Conservation (phyloP, 179 eudicot genomes). For the Beta macrorhiza region DNA sequence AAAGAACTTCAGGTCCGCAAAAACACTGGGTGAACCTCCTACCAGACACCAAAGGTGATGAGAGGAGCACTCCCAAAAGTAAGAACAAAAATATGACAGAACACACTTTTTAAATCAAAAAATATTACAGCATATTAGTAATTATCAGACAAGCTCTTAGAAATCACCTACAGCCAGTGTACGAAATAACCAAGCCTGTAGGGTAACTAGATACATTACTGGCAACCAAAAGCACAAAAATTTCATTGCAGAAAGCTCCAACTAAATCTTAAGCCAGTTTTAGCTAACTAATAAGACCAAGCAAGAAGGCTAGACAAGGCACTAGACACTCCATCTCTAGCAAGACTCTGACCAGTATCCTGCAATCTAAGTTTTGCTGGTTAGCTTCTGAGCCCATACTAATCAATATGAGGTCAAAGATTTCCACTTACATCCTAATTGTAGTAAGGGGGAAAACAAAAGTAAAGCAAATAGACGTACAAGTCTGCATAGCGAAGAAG, state of each 20-base stretch:
- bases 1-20: background rate
- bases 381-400: too few species aligned
- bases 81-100: background rate
- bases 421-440: too few species aligned
- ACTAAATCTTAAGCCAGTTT: too few species aligned
- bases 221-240: background rate
- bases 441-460: too few species aligned
- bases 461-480: too few species aligned
- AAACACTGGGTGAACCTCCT: background rate
- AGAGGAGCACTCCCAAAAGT: background rate
- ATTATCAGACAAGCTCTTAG: too few species aligned
- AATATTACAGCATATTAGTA: background rate
- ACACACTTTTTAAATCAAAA: background rate
- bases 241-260: background rate
- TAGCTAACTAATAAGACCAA: background rate
- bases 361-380: too few species aligned
- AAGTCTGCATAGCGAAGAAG: too few species aligned
- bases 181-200: background rate
- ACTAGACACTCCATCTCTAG: too few species aligned
- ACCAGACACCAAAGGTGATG: background rate
- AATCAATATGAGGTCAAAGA: too few species aligned
- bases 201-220: background rate
- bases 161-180: too few species aligned
- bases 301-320: background rate
- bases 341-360: too few species aligned